Evolutionary conservation across 2,329 filamentous ascomycete species (phyloP), one percentile per base, ranked within the genome.

Genomic region (Grosmannia serpens): DNA sequence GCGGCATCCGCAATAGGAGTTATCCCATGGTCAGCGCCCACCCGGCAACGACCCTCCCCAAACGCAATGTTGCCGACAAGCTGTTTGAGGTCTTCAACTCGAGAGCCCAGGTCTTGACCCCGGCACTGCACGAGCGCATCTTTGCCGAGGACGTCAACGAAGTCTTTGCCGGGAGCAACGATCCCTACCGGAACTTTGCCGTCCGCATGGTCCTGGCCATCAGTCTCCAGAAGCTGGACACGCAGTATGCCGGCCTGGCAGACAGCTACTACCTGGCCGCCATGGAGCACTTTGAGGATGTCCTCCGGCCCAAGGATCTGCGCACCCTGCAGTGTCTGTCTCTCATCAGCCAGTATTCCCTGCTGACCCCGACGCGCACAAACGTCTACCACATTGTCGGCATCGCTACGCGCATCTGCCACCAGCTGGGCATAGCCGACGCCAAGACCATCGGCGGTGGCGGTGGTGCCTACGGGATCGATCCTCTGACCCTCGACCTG

Each of bases 191-290:
- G 68, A 91, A 94, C 66, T 97, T 96, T 66, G 82, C 92, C 51
- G 75, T 95, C 55, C 86, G 89, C 59, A 91, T 97, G 83, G 89
- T 96, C 57, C 85, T 97, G 67, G 92, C 94, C 33, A 95, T 96
- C 67, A 92, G 90, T 69, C 82, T 97, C 71, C 92, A 97, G 71
- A 96, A 95, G 71, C 79, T 96, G 66, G 89, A 91, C 68, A 83
- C 86, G 0, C 85, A 89, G 63, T 97, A 94, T 70, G 91, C 91
- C n/a, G 91, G 91, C 27, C 76, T 97, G 31, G 92, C 94, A 33
- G 92, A 97, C 71, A 91, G 90, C 68, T 97, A 95, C 73, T 97
- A 96, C 67, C 79, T 96, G 26, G 88, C 91, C 27, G 92, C 92
- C 6, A 85, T 97, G 74, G 84, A 86, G 62, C 86, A 86, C 65